Conservation (phyloP, 306 rosid genomes). For the Rosa rugosa region DNA sequence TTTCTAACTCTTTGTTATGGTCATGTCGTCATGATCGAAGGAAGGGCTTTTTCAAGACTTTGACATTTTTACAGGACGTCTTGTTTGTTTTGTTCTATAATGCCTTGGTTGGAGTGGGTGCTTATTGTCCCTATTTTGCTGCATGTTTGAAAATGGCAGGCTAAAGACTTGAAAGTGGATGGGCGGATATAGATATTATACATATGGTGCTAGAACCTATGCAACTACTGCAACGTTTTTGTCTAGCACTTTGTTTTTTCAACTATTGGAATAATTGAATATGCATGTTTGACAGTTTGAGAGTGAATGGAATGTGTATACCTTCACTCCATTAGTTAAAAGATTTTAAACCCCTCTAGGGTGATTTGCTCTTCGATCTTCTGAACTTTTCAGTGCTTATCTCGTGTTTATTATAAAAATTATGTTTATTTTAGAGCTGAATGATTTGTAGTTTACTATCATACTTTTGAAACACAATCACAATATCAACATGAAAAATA, state of each 20-base stretch:
- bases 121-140: constrained; percentile 2
- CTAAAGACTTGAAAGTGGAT: background rate
- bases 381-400: background rate
- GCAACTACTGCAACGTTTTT: constrained; percentile 2
- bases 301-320: background rate
- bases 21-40: constrained; percentile 6
- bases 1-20: background rate
- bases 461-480: background rate
- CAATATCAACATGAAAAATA: background rate
- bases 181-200: background rate
- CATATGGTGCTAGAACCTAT: background rate
- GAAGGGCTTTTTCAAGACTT: background rate
- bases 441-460: background rate
- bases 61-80: background rate
- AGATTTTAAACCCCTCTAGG: background rate
- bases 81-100: background rate
- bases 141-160: background rate
- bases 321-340: background rate
- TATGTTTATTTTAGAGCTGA: background rate
- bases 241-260: constrained; percentile 13
- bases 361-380: background rate
- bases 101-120: constrained; percentile 22
- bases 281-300: background rate
- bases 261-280: background rate
- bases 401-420: background rate